Evolutionary conservation across 176 grass and related monocot species (phyloP), one percentile per base, ranked within the genome.

Genomic region (Typha latifolia): DNA sequence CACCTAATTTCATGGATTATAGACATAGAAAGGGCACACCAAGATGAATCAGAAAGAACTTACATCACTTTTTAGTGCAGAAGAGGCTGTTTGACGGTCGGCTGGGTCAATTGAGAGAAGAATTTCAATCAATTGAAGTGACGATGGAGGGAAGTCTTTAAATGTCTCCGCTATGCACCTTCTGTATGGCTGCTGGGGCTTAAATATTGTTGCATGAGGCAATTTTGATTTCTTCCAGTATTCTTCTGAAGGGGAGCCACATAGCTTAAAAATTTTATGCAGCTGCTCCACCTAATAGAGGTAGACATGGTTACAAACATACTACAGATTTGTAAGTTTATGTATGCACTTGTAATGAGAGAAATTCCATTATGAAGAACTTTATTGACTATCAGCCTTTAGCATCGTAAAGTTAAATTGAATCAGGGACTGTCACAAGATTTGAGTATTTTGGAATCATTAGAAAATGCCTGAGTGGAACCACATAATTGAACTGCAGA

Each of bases 211-310:
- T 19, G 84, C 84, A 66, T 91, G 88, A 47, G 88, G 88, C 50
- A 91, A 64, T 78, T 87, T 91, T 1, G 81, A 87, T 51, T 77
- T 91, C 74, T 91, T 91, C 88, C 88, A 91, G 77, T 87, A 91
- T 72, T 91, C 88, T 81, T 91, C 88, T 73, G 84, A 62, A 49
- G 88, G 88, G 59, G 88, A 91, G 63, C 88, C 88, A 16, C 88
- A 91, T 21, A 91, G 65, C 81, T 91, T 91, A 83, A 91, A 91
- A 76, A 91, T 84, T 78, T 87, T 91, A 83, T 91, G 88, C 67
- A 91, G 71, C 76, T 91, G 88, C 80, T 91, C 88, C 78, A 91
- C 88, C 88, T 91, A 84, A 48, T 68, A 72, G 63, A 55, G 13
- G 23, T 66, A 84, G 32, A 48, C 61, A 80, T 76, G 57, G 68